Conservation (phyloP, 2,329 filamentous ascomycete species). For the Aureobasidium sp. region DNA sequence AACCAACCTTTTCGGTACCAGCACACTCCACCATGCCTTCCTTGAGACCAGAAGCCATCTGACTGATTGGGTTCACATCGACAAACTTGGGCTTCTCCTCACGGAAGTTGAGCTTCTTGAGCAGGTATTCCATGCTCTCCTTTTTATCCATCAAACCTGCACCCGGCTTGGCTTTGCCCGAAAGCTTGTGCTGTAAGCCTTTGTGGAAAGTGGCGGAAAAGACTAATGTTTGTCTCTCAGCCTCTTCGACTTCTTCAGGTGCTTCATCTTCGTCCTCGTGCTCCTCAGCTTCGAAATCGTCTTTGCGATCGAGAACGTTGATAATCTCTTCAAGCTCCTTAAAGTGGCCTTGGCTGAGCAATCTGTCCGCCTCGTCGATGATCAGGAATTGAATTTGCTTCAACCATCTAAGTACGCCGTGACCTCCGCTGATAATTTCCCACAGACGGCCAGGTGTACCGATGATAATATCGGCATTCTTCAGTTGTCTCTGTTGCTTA, state of each 20-base stretch:
- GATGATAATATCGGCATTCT: slow-evolving; percentile 77
- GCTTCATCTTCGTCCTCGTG: slow-evolving; percentile 38
- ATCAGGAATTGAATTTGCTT: slow-evolving; percentile 74
- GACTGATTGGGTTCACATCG: slow-evolving; percentile 79
- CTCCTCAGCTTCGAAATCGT: slow-evolving; percentile 41
- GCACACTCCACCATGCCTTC: slow-evolving; percentile 90
- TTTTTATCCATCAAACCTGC: slow-evolving; percentile 61
- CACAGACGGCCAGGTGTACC: slow-evolving; percentile 87
- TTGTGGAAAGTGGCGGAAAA: slow-evolving; percentile 97
- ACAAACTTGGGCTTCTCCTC: slow-evolving; percentile 82
- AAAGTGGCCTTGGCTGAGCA: slow-evolving; percentile 89
- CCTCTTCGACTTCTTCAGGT: slow-evolving; percentile 12
- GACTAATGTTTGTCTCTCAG: slow-evolving; percentile 70
- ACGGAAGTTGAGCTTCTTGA: slow-evolving; percentile 82
- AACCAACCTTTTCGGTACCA: slow-evolving; percentile 91
- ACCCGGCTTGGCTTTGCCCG: slow-evolving; percentile 61
- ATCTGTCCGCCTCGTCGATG: slow-evolving; percentile 86
- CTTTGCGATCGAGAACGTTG: slow-evolving; percentile 61
- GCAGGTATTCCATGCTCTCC: slow-evolving; percentile 85
- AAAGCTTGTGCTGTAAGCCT: slow-evolving; percentile 81
- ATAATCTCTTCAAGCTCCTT: slow-evolving; percentile 90
- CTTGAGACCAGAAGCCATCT: slow-evolving; percentile 79
- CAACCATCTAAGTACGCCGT: slow-evolving; percentile 62
- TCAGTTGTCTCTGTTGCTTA: slow-evolving; percentile 82
- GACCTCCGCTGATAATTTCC: slow-evolving; percentile 80